A percentile compares a stretch with the other conserved stretches of the same genome.
phyloP scores from a whole-genome alignment of 805 yeast species.

The Saturnispora gosingensis region DNA sequence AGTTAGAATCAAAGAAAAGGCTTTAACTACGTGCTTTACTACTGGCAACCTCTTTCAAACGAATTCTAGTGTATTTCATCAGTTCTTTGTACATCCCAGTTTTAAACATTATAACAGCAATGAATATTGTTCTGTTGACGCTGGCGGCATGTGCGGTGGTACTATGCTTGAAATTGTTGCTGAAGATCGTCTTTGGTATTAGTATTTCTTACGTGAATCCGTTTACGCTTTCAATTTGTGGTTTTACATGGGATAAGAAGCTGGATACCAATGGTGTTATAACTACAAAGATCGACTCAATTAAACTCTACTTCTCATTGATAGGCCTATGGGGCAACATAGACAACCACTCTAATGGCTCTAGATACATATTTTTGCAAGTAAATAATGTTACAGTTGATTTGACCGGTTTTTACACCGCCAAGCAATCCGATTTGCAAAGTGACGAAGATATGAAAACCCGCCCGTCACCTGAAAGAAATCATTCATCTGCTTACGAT shows the following conservation, averaged over 20 bases:
- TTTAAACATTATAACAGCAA: neutral
- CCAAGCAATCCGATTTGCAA: neutral
- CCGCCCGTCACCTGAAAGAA: neutral
- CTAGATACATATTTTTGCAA: constrained; percentile 1
- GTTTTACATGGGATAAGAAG: neutral
- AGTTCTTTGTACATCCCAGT: neutral
- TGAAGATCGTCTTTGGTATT: neutral
- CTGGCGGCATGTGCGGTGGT: neutral
- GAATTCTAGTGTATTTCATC: neutral
- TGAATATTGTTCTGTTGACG: neutral
- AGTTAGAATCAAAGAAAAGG: neutral
- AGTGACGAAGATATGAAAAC: neutral
- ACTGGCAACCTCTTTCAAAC: neutral
- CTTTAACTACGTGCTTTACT: neutral
- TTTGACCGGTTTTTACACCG: neutral
- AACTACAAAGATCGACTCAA: neutral
- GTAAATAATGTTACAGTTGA: neutral
- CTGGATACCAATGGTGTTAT: neutral
- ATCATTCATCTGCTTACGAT: neutral
- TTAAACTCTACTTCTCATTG: constrained; percentile 6
- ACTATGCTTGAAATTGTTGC: neutral
- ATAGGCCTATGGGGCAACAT: constrained; percentile 1
- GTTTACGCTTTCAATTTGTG: constrained; percentile 4
- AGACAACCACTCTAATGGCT: neutral
- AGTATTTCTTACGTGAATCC: constrained; percentile 5